Conservation (phyloP, 2,329 filamentous ascomycete species). For the Aspergillus jensenii region DNA sequence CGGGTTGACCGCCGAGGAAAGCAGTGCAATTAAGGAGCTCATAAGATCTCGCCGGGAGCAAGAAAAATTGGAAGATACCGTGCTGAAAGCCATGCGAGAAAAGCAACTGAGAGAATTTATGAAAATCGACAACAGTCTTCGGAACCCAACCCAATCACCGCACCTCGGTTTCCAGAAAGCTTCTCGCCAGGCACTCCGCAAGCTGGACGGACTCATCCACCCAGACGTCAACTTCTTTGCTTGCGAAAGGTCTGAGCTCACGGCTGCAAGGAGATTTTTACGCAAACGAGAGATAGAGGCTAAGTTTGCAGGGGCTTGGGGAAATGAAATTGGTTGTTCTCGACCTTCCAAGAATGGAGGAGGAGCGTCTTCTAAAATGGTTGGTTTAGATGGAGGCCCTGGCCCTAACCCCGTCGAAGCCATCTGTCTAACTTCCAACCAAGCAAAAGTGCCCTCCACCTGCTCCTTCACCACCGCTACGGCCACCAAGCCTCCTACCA, state of each 20-base stretch:
- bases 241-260: conserved; percentile 31
- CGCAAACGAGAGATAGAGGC: conserved; percentile 28
- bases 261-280: conserved; percentile 32
- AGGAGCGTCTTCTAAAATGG: not conserved
- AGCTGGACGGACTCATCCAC: conserved; percentile 5
- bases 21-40: conserved; percentile 17
- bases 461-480: not conserved
- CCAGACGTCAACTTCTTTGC: conserved; percentile 31
- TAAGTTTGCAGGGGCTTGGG: conserved; percentile 35
- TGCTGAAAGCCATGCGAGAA: conserved; percentile 32
- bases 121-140: conserved; percentile 32
- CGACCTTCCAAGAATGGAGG: not conserved
- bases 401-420: not conserved
- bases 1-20: conserved; percentile 25
- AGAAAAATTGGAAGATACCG: conserved; percentile 27
- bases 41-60: conserved; percentile 26
- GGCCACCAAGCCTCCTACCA: not conserved
- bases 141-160: conserved; percentile 22
- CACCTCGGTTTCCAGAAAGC: conserved; percentile 30
- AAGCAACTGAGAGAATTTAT: conserved; percentile 35
- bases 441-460: not conserved
- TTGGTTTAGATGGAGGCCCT: not conserved
- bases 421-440: not conserved
- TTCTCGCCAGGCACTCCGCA: conserved; percentile 19
- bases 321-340: conserved; percentile 23